Base-by-base conservation (phyloP, 345 rosid genomes). In the Raphanus raphanistrum region DNA sequence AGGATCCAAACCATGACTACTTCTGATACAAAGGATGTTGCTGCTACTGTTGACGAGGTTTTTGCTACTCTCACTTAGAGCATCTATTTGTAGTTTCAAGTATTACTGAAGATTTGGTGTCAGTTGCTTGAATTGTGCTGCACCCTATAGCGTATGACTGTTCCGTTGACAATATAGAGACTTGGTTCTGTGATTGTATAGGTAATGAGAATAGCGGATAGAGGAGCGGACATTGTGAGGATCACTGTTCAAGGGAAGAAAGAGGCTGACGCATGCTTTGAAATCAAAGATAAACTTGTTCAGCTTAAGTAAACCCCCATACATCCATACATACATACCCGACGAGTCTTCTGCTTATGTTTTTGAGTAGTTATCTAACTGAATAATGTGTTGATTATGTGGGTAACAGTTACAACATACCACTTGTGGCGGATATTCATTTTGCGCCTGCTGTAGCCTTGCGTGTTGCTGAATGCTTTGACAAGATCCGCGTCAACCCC, bases 1-100 rank as follows among this genome's bases (percentile, higher is more conserved):
- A 87, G 97, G 80, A 85, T 95, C 78, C 99, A 95, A 63, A 95
- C 99, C 1, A 95, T 95, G 99, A 95, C 99, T 66, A 95, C 98
- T 57, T 76, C 84, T 0, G 96, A 95, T 82, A 95, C 99, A 7
- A 92, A 90, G 81, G 92, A 95, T 82, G 84, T 92, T 74, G 85
- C 96, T 82, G 97, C 76, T n/a, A 95, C 99, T 62, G 94, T 95
- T 71, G 98, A 92, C 69, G 83, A 95, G 98, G 99, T 95, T 3
- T 62, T 57, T 67, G 31, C 28, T 27, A 36, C 41, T 33, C 72
- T 67, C 28, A 8, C 43, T 7, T n/a, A 10, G 0, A 25, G 32
- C 21, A 25, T 45, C 21, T 21, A 0, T 57, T 13, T 55, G 10
- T 52, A 43, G 36, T 68, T 10, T 48, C 54, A 48, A 45, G 11